Evolutionary conservation across 768 basidiomycete genomes (phyloP).

Genomic region (Mycena kentingensis): DNA sequence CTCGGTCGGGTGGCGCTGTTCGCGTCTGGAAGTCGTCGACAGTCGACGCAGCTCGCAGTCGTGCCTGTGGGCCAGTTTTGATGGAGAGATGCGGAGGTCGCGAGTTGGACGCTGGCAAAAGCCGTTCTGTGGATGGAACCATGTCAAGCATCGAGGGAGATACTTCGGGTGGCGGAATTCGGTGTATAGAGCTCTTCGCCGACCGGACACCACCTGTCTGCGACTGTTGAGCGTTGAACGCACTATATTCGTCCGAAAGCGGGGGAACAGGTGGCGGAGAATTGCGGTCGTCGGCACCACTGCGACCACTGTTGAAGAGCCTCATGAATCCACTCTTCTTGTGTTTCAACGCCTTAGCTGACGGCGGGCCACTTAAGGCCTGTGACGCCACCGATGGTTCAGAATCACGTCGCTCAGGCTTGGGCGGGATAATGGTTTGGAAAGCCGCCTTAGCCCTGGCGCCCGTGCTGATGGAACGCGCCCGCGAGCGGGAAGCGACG

Average conservation of each 20-base stretch:
- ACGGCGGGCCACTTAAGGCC: conserved; percentile 8
- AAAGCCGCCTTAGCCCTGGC: conserved; percentile 52
- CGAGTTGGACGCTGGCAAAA: conserved; percentile 36
- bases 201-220: conserved; percentile 20
- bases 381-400: conserved; percentile 40
- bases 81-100: conserved; percentile 46
- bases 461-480: conserved; percentile 65
- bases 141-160: conserved; percentile 35
- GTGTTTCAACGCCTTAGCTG: conserved; percentile 59
- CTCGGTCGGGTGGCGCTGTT: conserved; percentile 25
- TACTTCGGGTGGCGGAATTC: conserved; percentile 46
- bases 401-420: conserved; percentile 45
- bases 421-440: conserved; percentile 41
- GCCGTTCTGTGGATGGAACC: conserved; percentile 6
- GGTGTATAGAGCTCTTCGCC: conserved; percentile 35
- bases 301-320: conserved; percentile 62
- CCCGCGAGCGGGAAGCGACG: conserved; percentile 39
- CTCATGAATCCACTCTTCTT: conserved; percentile 85
- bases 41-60: conserved; percentile 26
- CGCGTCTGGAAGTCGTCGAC: conserved; percentile 28
- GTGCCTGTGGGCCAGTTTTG: conserved; percentile 34
- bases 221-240: conserved; percentile 30
- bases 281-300: conserved; percentile 48
- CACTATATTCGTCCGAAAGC: conserved; percentile 40
- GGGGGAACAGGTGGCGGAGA: conserved; percentile 61